A percentile compares a stretch with the other conserved stretches of the same genome.
phyloP scores from a whole-genome alignment of 2,329 filamentous ascomycete genomes.

The Verticillium klebahnii region DNA sequence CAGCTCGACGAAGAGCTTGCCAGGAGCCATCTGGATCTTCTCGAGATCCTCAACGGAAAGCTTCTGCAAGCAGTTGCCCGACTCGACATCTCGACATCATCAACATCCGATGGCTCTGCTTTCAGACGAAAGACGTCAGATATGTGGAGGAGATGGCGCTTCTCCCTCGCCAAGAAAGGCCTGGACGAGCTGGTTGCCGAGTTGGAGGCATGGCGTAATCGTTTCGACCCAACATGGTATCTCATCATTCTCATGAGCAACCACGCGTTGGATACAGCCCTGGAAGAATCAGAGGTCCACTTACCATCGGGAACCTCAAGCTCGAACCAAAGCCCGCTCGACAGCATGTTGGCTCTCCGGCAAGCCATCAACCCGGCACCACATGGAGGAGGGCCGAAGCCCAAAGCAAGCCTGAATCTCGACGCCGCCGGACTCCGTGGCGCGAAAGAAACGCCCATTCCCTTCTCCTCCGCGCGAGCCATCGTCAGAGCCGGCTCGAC shows the following conservation, averaged over 20 bases:
- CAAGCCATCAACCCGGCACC: neutral
- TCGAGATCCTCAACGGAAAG: constrained; percentile 13
- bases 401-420: neutral
- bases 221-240: constrained; percentile 12
- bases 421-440: neutral
- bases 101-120: neutral
- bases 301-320: neutral
- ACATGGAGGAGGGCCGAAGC: neutral
- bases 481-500: neutral
- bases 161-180: constrained; percentile 2
- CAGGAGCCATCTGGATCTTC: constrained; percentile 12
- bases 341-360: neutral
- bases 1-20: constrained; percentile 11
- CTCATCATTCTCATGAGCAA: constrained; percentile 8
- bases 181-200: constrained; percentile 7
- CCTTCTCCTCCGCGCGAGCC: constrained; percentile 2
- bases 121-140: constrained; percentile 2
- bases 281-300: neutral
- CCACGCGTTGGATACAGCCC: constrained; percentile 5
- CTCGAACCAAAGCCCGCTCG: neutral
- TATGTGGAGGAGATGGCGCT: constrained; percentile 3
- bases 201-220: constrained; percentile 10
- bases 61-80: neutral
- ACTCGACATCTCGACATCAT: constrained; percentile 2
- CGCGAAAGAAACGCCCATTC: neutral